Conservation (phyloP, 2,329 filamentous ascomycete genomes). For the Aspergillus viridinutans region DNA sequence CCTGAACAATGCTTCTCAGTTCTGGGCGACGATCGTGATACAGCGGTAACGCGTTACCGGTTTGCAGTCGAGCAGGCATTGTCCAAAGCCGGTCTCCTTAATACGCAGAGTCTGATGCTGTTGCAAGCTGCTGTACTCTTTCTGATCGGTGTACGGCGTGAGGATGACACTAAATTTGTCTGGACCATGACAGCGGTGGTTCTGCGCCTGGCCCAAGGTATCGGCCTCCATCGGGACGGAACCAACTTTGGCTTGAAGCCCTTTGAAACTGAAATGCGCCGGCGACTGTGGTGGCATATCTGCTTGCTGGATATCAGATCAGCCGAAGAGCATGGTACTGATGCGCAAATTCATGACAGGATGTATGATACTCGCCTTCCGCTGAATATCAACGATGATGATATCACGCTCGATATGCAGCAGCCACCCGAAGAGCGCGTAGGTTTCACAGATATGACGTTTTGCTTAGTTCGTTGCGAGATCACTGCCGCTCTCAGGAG, state of each 20-base stretch:
- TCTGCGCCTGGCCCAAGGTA: constrained; percentile 40
- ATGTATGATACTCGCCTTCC: constrained; percentile 48
- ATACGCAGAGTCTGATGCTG: constrained; percentile 58
- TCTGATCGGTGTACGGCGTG: constrained; percentile 47
- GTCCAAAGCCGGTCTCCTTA: constrained; percentile 59
- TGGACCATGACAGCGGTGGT: constrained; percentile 43
- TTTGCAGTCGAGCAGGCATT: constrained; percentile 62
- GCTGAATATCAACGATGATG: constrained; percentile 51
- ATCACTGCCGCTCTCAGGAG: constrained; percentile 43
- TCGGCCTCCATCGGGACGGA: constrained; percentile 52
- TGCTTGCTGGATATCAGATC: constrained; percentile 46
- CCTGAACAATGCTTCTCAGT: constrained; percentile 39
- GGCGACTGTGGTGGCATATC: constrained; percentile 51
- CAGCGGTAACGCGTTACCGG: constrained; percentile 53
- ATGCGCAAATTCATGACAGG: constrained; percentile 41
- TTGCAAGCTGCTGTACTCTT: constrained; percentile 62
- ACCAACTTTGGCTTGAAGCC: constrained; percentile 44
- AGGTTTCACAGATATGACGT: constrained; percentile 53
- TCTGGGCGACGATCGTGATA: constrained; percentile 50
- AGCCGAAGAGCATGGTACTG: constrained; percentile 48
- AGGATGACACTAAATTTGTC: constrained; percentile 40
- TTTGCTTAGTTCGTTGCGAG: constrained; percentile 51
- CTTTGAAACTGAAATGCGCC: constrained; percentile 51
- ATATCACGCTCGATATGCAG: constrained; percentile 46
- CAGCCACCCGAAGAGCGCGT: constrained; percentile 47